Evolutionary conservation across 495 filamentous ascomycete species (phyloP).

Genomic region (Daldinia grandis): DNA sequence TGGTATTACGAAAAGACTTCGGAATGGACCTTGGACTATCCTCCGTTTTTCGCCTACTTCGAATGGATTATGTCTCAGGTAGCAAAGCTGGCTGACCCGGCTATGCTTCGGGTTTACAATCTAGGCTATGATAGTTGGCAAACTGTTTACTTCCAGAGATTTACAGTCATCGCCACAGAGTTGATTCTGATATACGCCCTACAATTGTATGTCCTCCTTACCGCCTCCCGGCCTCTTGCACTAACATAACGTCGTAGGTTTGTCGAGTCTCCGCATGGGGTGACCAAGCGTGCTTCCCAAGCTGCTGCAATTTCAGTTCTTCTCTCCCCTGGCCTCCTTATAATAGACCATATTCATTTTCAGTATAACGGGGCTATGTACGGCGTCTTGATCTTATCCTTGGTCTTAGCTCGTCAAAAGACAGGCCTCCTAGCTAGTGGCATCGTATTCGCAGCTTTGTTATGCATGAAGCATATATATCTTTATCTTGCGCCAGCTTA

Average conservation of each 20-base stretch:
- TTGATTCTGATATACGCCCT: slow-evolving; percentile 86
- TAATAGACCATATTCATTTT: slow-evolving; percentile 99
- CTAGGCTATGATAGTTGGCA: slow-evolving; percentile 87
- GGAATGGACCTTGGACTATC: slow-evolving; percentile 99
- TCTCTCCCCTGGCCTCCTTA: slow-evolving; percentile 89
- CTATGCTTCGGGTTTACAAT: slow-evolving; percentile 82
- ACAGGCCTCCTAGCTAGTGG: slow-evolving; percentile 81
- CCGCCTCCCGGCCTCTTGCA: slow-evolving; percentile 3
- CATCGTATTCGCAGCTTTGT: slow-evolving; percentile 79
- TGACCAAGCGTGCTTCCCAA: slow-evolving; percentile 79
- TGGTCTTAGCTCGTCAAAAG: slow-evolving; percentile 80
- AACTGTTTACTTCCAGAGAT: slow-evolving; percentile 91
- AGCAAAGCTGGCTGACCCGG: slow-evolving; percentile 78
- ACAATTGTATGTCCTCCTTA: slow-evolving; percentile 63
- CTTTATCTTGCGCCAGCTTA: slow-evolving; percentile 96
- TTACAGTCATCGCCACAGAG: slow-evolving; percentile 88
- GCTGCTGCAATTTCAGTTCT: slow-evolving; percentile 88
- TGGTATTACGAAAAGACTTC: slow-evolving; percentile 99
- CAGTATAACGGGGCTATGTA: slow-evolving; percentile 99
- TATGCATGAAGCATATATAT: slow-evolving; percentile 98
- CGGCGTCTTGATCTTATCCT: slow-evolving; percentile 83
- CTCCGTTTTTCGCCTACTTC: slow-evolving; percentile 96
- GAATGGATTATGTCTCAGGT: slow-evolving; percentile 91
- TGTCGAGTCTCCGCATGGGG: slow-evolving; percentile 69
- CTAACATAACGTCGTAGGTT: slow-evolving; percentile 60